Conservation (phyloP, 164 flowering plant species). For the Dillenia suffruticosa region DNA sequence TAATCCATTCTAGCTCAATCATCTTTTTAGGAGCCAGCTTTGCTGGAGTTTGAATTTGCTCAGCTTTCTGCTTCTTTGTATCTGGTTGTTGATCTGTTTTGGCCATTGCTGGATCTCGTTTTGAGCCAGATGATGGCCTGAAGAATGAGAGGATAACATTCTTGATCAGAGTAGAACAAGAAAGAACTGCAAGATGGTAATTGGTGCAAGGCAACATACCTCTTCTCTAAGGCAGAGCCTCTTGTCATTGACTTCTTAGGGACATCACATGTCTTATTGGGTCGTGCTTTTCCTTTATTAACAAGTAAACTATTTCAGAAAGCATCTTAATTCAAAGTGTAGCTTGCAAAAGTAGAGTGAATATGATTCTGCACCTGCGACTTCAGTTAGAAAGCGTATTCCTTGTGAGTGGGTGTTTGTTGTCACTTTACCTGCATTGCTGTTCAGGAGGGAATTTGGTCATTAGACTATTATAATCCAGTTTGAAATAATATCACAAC, state of each 20-base stretch:
- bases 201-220: constrained; percentile 20
- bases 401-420: constrained; percentile 79
- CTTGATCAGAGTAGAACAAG: not conserved
- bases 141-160: constrained; percentile 1
- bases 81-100: constrained; percentile 25
- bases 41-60: constrained; percentile 15
- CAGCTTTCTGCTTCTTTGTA: constrained; percentile 43
- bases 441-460: constrained; percentile 16
- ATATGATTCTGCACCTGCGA: constrained; percentile 49
- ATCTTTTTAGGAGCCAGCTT: constrained; percentile 39
- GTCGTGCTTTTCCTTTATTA: constrained; percentile 31
- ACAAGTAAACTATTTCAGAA: not conserved
- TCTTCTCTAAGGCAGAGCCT: constrained; percentile 30
- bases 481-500: too few relatives aligned
- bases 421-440: constrained; percentile 75
- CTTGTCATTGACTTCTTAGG: constrained; percentile 15
- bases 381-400: constrained; percentile 65
- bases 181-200: too few relatives aligned
- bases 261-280: constrained; percentile 20
- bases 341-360: constrained; percentile 2
- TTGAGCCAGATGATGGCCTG: constrained; percentile 39
- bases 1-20: constrained; percentile 71
- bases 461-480: too few relatives aligned
- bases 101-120: constrained; percentile 17
- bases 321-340: too few relatives aligned